These are phyloP conservation scores for Psilocybe sp. DNA, from an alignment of 768 basidiomycete genomes.

Conservation along the genomic window DNA sequence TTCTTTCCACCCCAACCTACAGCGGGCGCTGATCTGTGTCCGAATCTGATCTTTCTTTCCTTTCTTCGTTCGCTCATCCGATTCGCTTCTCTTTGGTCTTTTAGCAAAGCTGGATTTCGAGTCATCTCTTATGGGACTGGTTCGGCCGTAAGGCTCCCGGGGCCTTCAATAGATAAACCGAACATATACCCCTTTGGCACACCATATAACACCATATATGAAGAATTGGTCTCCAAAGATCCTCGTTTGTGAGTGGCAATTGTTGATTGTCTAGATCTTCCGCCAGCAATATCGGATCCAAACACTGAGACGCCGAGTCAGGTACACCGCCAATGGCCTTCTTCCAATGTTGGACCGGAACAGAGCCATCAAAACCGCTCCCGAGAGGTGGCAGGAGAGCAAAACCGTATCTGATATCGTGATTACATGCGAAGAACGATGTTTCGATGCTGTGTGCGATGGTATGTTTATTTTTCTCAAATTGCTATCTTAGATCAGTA, in stretches of 20 bases:
- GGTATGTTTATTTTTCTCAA: constrained; percentile 47
- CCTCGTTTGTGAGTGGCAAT: constrained; percentile 63
- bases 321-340: constrained; percentile 91
- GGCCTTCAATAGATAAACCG: constrained; percentile 94
- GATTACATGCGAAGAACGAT: constrained; percentile 98
- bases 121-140: constrained; percentile 97
- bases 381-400: constrained; percentile 96
- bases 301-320: constrained; percentile 25
- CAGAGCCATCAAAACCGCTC: constrained; percentile 84
- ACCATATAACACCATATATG: constrained; percentile 93
- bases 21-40: no score
- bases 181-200: constrained; percentile 97
- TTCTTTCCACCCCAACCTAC: neutral
- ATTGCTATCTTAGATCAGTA: neutral
- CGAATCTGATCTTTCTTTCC: neutral
- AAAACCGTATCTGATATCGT: constrained; percentile 91
- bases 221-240: constrained; percentile 85
- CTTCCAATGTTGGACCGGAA: constrained; percentile 97
- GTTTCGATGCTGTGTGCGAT: constrained; percentile 97
- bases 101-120: constrained; percentile 84
- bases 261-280: neutral
- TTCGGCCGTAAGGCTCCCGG: constrained; percentile 93
- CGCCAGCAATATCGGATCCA: neutral
- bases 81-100: constrained; percentile 6
- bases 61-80: neutral